phyloP scores from a whole-genome alignment of 768 basidiomycete genomes.

The Clitopilus passeckerianus region DNA sequence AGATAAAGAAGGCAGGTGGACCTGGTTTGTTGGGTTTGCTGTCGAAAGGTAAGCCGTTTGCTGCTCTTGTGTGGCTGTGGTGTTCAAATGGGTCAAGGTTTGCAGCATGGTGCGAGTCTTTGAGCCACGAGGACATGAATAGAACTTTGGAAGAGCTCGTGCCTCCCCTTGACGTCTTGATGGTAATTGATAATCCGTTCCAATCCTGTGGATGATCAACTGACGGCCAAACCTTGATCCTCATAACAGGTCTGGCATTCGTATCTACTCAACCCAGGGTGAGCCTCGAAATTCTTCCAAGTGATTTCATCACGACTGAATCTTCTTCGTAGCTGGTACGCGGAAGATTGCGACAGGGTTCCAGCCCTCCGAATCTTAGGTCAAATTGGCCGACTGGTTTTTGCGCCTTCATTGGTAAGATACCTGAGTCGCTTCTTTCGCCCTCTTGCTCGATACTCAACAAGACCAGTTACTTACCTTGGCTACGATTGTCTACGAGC shows the following conservation, averaged over 20 bases:
- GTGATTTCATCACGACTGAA: background rate
- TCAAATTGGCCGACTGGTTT: background rate
- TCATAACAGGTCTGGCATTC: slow-evolving; percentile 11
- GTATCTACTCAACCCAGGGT: slow-evolving; percentile 13
- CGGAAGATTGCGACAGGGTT: slow-evolving; percentile 6
- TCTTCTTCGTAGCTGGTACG: slow-evolving; percentile 6
- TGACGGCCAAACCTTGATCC: background rate
- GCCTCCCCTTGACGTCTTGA: slow-evolving; percentile 12
- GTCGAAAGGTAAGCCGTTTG: slow-evolving; percentile 5
- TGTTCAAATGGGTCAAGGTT: slow-evolving; percentile 6
- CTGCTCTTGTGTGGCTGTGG: background rate
- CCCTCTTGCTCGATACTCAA: background rate
- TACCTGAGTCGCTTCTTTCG: background rate
- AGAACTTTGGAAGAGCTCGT: slow-evolving; percentile 5
- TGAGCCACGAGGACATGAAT: background rate
- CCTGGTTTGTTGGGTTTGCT: slow-evolving; percentile 10
- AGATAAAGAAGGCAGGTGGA: slow-evolving; percentile 7
- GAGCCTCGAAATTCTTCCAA: background rate
- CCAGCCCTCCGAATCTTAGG: background rate
- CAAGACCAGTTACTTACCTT: background rate
- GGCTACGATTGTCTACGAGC: background rate
- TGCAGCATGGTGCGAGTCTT: slow-evolving; percentile 7
- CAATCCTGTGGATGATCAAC: background rate
- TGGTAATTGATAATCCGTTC: slow-evolving; percentile 4
- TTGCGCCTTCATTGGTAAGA: slow-evolving; percentile 2